Evolutionary conservation across 2,329 filamentous ascomycete species (phyloP).

Genomic region (Xylaria digitata): DNA sequence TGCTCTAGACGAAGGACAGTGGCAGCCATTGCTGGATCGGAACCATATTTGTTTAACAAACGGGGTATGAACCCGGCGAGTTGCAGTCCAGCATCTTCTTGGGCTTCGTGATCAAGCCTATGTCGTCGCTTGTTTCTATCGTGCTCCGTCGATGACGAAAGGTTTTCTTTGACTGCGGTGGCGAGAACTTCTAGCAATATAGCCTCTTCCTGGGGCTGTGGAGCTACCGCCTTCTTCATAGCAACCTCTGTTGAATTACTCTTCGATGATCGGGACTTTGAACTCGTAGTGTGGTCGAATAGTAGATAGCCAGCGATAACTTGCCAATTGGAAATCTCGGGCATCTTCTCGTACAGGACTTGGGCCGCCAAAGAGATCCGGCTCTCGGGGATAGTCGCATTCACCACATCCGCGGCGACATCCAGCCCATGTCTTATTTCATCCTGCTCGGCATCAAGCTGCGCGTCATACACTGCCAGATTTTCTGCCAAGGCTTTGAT

Average conservation of each 20-base stretch:
- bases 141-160: constrained; percentile 74
- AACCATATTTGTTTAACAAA: constrained; percentile 91
- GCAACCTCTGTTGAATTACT: constrained; percentile 69
- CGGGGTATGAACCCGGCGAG: constrained; percentile 84
- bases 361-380: constrained; percentile 88
- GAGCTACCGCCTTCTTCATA: constrained; percentile 78
- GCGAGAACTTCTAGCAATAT: constrained; percentile 89
- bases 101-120: constrained; percentile 74
- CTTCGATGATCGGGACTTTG: constrained; percentile 63
- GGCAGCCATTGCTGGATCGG: constrained; percentile 86
- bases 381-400: constrained; percentile 76
- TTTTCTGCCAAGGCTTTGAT: constrained; percentile 91
- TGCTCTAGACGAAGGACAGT: constrained; percentile 88
- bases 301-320: constrained; percentile 88
- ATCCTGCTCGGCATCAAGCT: constrained; percentile 69
- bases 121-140: constrained; percentile 68
- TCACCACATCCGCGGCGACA: constrained; percentile 66
- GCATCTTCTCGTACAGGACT: constrained; percentile 83
- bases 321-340: constrained; percentile 88
- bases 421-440: constrained; percentile 60
- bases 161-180: constrained; percentile 79
- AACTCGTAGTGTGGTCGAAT: constrained; percentile 84
- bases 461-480: constrained; percentile 81
- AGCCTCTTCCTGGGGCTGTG: constrained; percentile 80
- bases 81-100: constrained; percentile 81